phyloP scores from a whole-genome alignment of 2,329 filamentous ascomycete genomes.

The Didymella lethalis region DNA sequence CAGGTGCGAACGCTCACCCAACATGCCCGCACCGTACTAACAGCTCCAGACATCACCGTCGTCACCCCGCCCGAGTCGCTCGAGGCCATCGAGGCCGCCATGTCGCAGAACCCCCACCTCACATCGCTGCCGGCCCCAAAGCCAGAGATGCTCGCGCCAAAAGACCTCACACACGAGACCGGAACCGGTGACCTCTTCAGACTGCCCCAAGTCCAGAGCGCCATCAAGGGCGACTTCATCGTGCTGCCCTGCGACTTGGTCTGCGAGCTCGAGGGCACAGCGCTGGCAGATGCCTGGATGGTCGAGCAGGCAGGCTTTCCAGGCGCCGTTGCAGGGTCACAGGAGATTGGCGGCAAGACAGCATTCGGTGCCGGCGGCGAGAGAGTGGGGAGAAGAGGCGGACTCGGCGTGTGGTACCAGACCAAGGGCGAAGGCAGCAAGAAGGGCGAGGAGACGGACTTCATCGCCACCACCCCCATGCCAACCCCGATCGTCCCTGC shows the following conservation, averaged over 20 bases:
- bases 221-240: constrained; percentile 85
- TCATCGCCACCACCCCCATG: constrained; percentile 79
- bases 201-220: constrained; percentile 79
- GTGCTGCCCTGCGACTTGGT: constrained; percentile 93
- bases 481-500: constrained; percentile 64
- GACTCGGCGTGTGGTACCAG: constrained; percentile 89
- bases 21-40: neutral
- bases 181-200: constrained; percentile 90
- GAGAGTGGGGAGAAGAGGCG: constrained; percentile 72
- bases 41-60: constrained; percentile 61
- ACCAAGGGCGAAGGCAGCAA: constrained; percentile 78
- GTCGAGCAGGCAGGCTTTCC: constrained; percentile 75
- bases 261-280: constrained; percentile 84
- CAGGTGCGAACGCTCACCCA: constrained; percentile 60
- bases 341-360: constrained; percentile 53
- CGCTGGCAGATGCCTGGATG: constrained; percentile 91
- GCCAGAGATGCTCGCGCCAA: constrained; percentile 78
- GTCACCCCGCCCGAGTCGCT: constrained; percentile 65
- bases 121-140: constrained; percentile 76
- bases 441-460: constrained; percentile 93
- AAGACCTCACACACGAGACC: constrained; percentile 79
- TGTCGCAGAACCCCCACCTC: constrained; percentile 80
- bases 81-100: constrained; percentile 71
- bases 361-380: constrained; percentile 62
- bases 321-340: constrained; percentile 62